phyloP scores from a whole-genome alignment of 768 basidiomycete genomes.

The Mycena latifolia region DNA sequence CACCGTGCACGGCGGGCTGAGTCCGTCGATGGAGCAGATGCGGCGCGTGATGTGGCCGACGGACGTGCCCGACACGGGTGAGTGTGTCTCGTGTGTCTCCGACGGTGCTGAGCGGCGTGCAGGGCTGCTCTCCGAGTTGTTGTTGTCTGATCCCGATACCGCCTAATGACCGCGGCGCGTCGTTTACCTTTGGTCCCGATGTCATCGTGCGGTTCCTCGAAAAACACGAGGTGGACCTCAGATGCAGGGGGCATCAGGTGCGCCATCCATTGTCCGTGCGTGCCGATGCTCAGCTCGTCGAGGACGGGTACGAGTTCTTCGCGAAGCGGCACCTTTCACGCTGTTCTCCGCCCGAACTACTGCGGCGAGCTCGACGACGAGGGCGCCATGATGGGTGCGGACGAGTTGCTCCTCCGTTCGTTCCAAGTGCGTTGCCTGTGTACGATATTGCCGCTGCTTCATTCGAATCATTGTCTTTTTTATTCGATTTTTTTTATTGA shows the following conservation, averaged over 20 bases:
- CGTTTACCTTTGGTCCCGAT: constrained; percentile 98
- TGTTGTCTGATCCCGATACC: constrained; percentile 99
- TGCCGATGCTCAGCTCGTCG: constrained; percentile 80
- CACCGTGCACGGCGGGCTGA: constrained; percentile 98
- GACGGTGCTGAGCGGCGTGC: constrained; percentile 7
- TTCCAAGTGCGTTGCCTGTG: constrained; percentile 80
- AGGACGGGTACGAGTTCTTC: constrained; percentile 99
- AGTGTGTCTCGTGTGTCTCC: constrained; percentile 38
- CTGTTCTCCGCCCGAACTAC: constrained; percentile 96
- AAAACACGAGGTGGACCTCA: constrained; percentile 99
- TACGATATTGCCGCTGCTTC: constrained; percentile 18
- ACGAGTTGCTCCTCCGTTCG: constrained; percentile 96
- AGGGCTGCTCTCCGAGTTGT: constrained; percentile 95
- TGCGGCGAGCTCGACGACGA: constrained; percentile 99
- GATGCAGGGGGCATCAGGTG: constrained; percentile 98
- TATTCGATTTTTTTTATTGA: constrained; percentile 30
- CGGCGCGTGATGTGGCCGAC: constrained; percentile 98
- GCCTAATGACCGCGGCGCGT: constrained; percentile 99
- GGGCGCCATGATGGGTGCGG: constrained; percentile 99
- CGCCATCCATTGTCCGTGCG: constrained; percentile 43
- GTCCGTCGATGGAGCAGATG: constrained; percentile 99
- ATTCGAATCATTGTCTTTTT: constrained; percentile 5
- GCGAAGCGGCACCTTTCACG: constrained; percentile 96
- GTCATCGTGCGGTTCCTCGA: constrained; percentile 98
- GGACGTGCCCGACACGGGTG: constrained; percentile 98